Conservation (phyloP, 2,329 filamentous ascomycete species). For the Aureobasidium sp. region DNA sequence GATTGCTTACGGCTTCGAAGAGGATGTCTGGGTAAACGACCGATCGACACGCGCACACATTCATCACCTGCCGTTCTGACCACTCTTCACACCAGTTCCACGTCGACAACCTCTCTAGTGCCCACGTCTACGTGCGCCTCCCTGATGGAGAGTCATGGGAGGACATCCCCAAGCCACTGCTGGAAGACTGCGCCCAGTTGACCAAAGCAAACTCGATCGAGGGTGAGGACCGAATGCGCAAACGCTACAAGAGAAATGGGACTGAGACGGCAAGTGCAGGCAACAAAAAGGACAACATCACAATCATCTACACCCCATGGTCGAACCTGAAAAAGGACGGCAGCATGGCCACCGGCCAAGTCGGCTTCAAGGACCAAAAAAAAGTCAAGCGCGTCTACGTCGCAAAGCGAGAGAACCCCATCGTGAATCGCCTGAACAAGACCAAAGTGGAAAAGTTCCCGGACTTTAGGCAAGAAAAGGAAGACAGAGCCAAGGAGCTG, state of each 20-base stretch:
- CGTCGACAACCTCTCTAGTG: slow-evolving; percentile 92
- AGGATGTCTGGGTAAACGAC: slow-evolving; percentile 80
- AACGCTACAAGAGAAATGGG: background rate
- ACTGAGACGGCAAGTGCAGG: slow-evolving; percentile 43
- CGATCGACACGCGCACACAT: background rate
- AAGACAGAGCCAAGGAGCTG: slow-evolving; percentile 65
- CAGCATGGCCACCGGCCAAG: slow-evolving; percentile 90
- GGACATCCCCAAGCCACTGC: slow-evolving; percentile 62
- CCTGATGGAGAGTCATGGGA: slow-evolving; percentile 78
- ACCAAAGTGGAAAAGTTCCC: slow-evolving; percentile 84
- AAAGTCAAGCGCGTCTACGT: slow-evolving; percentile 81
- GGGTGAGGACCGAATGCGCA: slow-evolving; percentile 44
- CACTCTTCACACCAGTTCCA: slow-evolving; percentile 60
- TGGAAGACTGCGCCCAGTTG: slow-evolving; percentile 88
- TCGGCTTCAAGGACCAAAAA: slow-evolving; percentile 85
- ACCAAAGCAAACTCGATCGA: slow-evolving; percentile 99
- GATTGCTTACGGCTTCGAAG: slow-evolving; percentile 88
- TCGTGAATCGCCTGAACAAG: slow-evolving; percentile 98
- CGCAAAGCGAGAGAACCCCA: slow-evolving; percentile 71
- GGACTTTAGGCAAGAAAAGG: slow-evolving; percentile 74
- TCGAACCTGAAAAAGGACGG: slow-evolving; percentile 92
- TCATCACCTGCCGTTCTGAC: background rate
- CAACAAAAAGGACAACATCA: slow-evolving; percentile 98
- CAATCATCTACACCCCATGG: slow-evolving; percentile 96
- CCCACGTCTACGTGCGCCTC: slow-evolving; percentile 90